Base-by-base conservation (phyloP, 2,329 filamentous ascomycete species). In the Colletotrichum neosansevieriae region DNA sequence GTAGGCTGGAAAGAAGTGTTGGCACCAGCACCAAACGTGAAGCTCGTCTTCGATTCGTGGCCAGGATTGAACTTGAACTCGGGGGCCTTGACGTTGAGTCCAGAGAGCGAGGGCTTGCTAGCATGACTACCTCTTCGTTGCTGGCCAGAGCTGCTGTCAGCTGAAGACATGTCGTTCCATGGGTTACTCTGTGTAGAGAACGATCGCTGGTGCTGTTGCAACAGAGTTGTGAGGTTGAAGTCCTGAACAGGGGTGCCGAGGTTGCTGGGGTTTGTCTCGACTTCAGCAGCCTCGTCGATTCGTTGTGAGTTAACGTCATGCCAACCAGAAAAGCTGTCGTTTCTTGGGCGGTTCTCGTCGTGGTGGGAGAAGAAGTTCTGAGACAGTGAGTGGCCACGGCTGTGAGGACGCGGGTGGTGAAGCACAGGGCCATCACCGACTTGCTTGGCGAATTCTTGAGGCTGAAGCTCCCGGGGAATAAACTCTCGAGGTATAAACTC, bases 41-140 rank as follows among this genome's bases (percentile, higher is more conserved):
- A 88, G 15, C 80, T 77, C 38, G 85, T 83, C 42, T 84, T 81
- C 73, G 88, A 89, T 29, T 79, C 80, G 73, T 77, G 86, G 3
- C 80, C 77, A 3, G 86, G 87, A 70, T 88, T 88, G 79, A 95
- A 95, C 73, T 91, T 93, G 83, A 98, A 98, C 75, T 96, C 93
- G 53, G 94, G 92, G 0, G 95, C 95, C 70, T 91, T 89, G 34
- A 97, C 94, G 74, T 98, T 98, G 73, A 98, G 86, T 72, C 91
- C 94, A 1, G 94, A 93, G 49, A 90, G 79, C 0, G 89, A 94
- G 3, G 89, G 84, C 73, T 91, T 93, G 75, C 90, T 91, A 17
- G 84, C 85, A 74, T 94, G 92, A 71, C 86, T 87, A 11, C 83
- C 80, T 49, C 82, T 80, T 34, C 80, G 76, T 21, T 78, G 74